Conservation (phyloP, 208 protist species). For the Leishmania gerbilli region DNA sequence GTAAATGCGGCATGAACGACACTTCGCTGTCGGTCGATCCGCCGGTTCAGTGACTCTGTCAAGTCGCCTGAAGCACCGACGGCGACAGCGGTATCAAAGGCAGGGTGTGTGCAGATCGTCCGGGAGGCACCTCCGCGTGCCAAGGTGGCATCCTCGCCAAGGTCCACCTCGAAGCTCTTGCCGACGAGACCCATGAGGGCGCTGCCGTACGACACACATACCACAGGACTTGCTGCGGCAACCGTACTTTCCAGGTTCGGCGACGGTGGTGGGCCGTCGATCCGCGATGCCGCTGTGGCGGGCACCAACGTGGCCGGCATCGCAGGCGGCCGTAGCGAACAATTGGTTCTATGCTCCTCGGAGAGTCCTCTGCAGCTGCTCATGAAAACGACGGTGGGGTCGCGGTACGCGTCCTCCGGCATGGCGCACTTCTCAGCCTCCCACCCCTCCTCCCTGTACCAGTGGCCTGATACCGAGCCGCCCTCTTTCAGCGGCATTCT, state of each 20-base stretch:
- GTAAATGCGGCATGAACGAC: background rate
- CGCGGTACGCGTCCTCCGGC: background rate
- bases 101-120: too few relatives aligned
- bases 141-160: background rate
- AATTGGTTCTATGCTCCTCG: background rate
- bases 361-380: constrained; percentile 22
- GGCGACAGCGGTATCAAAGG: background rate
- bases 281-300: background rate
- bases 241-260: background rate
- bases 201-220: background rate
- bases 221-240: background rate
- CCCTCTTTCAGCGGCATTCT: background rate
- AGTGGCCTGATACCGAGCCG: background rate
- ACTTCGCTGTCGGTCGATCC: constrained; percentile 4
- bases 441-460: background rate
- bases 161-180: background rate
- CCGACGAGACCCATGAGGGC: background rate
- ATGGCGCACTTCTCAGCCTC: background rate
- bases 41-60: background rate
- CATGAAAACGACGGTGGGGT: background rate
- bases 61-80: background rate
- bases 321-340: background rate
- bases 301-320: background rate
- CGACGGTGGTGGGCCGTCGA: background rate
- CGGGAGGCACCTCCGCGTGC: background rate